Evolutionary conservation across 352 stramenopile genomes (phyloP), one percentile per base, ranked within the genome.

Genomic region (Phytophthora pisi): DNA sequence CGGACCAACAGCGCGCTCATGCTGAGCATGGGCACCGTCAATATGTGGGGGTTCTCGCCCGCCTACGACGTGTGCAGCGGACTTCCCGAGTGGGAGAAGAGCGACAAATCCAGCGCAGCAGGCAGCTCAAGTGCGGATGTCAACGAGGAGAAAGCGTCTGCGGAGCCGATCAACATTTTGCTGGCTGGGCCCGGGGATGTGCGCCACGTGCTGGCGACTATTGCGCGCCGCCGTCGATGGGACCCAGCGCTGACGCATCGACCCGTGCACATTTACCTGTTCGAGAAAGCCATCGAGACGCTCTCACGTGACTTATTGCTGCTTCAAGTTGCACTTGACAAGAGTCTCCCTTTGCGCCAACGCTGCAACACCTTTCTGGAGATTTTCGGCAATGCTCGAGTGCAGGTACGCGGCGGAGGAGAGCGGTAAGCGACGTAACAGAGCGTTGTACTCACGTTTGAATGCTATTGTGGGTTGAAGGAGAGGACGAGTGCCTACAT

Each of bases 291-390:
- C 13, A 77, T 90, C 40, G 95, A 99, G 77, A 70, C 85, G 57
- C 74, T 98, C 3, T 88, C 95, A 16, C 80, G 94, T 4, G 82
- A 98, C 65, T 75, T 98, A 42, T 64, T 98, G 38, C 65, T 98
- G 57, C 61, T 98, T 13, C 76, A 92, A 63, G 81, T 98, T 49
- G 81, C 92, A 5, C 71, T 89, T 20, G 93, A 99, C 69, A 92
- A 78, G 73, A 66, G 95, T 60, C 34, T 98, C 26, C 93, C 96
- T 0, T 71, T 99, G 26, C 84, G 91, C 36, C 90, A 98, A 69
- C 85, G 93, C 5, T 92, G 85, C 66, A 97, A 91, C 52, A 64
- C 81, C 23, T 98, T 97, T 57, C 78, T 99, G 40, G 95, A 99
- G 66, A 84, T 98, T 7, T 98, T 97, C 81, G 95, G 96, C 8